A percentile compares a stretch with the other conserved stretches of the same genome.
phyloP scores from a whole-genome alignment of 2,329 filamentous ascomycete genomes.

The Stagonosporopsis rhizophila region DNA sequence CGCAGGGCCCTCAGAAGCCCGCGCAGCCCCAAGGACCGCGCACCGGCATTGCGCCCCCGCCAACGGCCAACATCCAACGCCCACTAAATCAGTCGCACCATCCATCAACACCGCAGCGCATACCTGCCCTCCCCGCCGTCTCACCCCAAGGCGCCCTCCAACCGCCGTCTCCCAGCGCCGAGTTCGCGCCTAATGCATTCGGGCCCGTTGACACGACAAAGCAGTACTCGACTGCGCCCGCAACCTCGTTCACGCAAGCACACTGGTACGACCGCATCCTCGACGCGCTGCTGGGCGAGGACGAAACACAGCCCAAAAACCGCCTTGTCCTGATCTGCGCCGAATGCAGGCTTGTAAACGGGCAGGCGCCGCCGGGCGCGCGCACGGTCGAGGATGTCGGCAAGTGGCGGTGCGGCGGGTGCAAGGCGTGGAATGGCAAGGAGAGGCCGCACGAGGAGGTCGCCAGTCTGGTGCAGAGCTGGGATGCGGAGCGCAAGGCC shows the following conservation, averaged over 20 bases:
- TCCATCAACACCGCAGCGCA: slow-evolving; percentile 41
- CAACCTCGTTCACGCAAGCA: slow-evolving; percentile 53
- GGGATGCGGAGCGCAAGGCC: slow-evolving; percentile 61
- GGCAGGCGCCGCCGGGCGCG: slow-evolving; percentile 89
- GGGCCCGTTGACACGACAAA: slow-evolving; percentile 32
- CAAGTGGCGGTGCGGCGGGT: slow-evolving; percentile 87
- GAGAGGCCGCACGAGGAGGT: slow-evolving; percentile 75
- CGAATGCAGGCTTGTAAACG: slow-evolving; percentile 87
- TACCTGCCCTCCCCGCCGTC: slow-evolving; percentile 19
- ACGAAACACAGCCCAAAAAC: slow-evolving; percentile 91
- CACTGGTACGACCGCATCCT: slow-evolving; percentile 96
- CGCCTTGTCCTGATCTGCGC: slow-evolving; percentile 85
- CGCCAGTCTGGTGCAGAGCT: slow-evolving; percentile 36
- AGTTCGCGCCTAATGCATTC: slow-evolving; percentile 79
- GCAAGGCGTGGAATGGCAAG: slow-evolving; percentile 80
- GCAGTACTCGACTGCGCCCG: slow-evolving; percentile 43
- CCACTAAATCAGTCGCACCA: slow-evolving; percentile 35
- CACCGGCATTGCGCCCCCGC: slow-evolving; percentile 65
- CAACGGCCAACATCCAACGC: slow-evolving; percentile 69
- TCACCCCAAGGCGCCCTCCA: slow-evolving; percentile 33
- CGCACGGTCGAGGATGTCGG: slow-evolving; percentile 80
- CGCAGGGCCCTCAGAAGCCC: slow-evolving; percentile 41
- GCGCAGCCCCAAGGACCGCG: slow-evolving; percentile 47
- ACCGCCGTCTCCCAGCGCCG: slow-evolving; percentile 54
- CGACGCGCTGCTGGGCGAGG: slow-evolving; percentile 90